phyloP scores from a whole-genome alignment of 2,329 filamentous ascomycete genomes.

The Aspergillus transmontanensis region DNA sequence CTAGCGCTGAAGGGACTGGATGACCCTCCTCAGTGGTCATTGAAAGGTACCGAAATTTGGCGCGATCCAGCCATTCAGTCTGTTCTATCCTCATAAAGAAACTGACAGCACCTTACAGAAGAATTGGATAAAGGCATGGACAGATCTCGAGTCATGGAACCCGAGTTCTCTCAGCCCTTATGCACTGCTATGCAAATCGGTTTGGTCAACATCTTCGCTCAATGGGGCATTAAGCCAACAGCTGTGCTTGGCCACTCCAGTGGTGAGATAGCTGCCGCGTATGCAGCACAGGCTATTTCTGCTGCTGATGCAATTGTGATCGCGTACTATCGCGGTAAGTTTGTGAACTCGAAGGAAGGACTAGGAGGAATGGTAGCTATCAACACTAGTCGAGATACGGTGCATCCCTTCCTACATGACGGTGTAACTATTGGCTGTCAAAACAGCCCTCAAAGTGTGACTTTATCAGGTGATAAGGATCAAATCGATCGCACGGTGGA shows the following conservation, averaged over 20 bases:
- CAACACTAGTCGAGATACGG: conserved; percentile 11
- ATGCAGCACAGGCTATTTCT: conserved; percentile 4
- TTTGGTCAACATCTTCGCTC: conserved; percentile 30
- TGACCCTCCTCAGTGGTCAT: too few species aligned
- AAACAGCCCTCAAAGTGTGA: too few species aligned
- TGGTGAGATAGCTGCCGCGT: conserved; percentile 33
- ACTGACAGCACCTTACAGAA: too few species aligned
- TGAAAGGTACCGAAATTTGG: too few species aligned
- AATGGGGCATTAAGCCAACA: conserved; percentile 27
- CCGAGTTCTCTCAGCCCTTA: conserved; percentile 10
- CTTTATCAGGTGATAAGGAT: too few species aligned
- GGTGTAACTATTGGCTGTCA: too few species aligned
- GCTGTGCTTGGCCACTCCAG: conserved; percentile 33
- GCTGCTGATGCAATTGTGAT: conserved; percentile 6
- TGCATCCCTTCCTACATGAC: too few species aligned
- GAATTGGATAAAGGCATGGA: too few species aligned
- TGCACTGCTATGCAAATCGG: conserved; percentile 33
- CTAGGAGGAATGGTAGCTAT: conserved; percentile 25
- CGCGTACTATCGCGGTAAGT: conserved; percentile 7
- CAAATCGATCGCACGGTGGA: too few species aligned
- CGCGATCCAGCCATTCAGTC: too few species aligned
- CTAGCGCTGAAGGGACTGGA: neutral
- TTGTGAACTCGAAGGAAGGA: neutral
- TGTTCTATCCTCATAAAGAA: too few species aligned
- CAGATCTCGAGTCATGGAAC: conserved; percentile 4